These are phyloP conservation scores for Backusella australiensis DNA, from an alignment of 192 early-diverging fungal genomes.

Conservation along the genomic window DNA sequence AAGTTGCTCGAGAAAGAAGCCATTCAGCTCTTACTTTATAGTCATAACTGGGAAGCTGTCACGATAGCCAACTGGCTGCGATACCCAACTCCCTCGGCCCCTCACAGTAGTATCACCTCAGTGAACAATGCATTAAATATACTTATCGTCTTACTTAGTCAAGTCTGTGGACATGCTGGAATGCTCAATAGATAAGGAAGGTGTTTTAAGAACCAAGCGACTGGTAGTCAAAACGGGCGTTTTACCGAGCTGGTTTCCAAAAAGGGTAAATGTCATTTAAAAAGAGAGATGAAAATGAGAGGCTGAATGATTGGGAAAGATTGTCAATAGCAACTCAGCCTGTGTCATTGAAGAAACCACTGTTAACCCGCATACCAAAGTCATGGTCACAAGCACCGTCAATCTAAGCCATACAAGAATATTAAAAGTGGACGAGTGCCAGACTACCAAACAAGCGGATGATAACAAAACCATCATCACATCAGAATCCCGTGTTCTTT, in stretches of 20 bases:
- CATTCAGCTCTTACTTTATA: neutral
- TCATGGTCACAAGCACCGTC: neutral
- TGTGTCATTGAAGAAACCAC: neutral
- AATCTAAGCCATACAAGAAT: neutral
- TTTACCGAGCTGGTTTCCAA: neutral
- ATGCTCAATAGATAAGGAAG: neutral
- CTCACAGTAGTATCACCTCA: neutral
- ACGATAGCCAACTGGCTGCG: neutral
- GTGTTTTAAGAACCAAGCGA: neutral
- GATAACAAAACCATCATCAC: neutral
- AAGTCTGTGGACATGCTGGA: neutral
- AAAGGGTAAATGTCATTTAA: neutral
- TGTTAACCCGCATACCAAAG: neutral
- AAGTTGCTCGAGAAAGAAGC: neutral
- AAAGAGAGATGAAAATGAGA: neutral
- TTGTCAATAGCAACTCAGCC: neutral
- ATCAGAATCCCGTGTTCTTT: neutral
- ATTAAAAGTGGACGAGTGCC: neutral
- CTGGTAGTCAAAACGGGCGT: neutral
- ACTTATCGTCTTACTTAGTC: neutral
- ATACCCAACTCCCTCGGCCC: neutral
- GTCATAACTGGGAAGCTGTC: neutral
- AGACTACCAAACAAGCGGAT: neutral
- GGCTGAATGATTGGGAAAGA: neutral
- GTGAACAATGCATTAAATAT: too few species aligned